Base-by-base conservation (phyloP, 2,329 filamentous ascomycete genomes). In the Aspergillus bombycis region DNA sequence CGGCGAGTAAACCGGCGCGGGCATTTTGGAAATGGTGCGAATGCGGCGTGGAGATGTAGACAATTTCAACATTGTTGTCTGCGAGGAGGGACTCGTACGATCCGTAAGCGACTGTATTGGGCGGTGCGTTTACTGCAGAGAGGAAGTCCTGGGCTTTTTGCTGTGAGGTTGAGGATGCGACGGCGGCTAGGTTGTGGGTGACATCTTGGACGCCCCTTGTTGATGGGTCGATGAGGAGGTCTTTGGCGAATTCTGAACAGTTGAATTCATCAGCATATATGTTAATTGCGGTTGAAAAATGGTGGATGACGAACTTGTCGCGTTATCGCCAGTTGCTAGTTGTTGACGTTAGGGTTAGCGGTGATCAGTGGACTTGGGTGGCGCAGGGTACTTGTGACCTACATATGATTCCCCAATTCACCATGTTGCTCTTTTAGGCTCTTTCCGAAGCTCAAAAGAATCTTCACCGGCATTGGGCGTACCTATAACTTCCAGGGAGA, bases 1-100 rank as follows among this genome's bases (percentile, higher is more conserved):
- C 89, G 12, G 89, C 89, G 67, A 90, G 85, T 41, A 95, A 83
- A 50, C 88, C 90, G 21, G 93, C 84, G 85, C 91, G 90, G 66
- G 87, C 85, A 79, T 94, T 92, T 76, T 93, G 90, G 81, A 92
- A 94, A 80, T 95, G 92, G 76, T 94, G 91, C 71, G 89, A 92
- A 79, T 94, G 92, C 12, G 92, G 92, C 2, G 92, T 94, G 23
- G 91, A 91, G 57, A 95, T 87, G 77, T 94, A 95, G 78, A 95
- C 80, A 71, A 94, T 91, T 76, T 94, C 90, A 69, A 94, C 85
- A 68, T 90, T 84, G 3, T 88, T 81, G 75, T 94, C 91, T 60
- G 85, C 84, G 34, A 93, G 90, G 34, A 95, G 84, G 77, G 92
- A 90, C 64, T 87, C 84, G 78, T 95, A 95, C 9, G 88, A 91